phyloP scores from a whole-genome alignment of 2,329 filamentous ascomycete species.

The Cladobotryum mycophilum region DNA sequence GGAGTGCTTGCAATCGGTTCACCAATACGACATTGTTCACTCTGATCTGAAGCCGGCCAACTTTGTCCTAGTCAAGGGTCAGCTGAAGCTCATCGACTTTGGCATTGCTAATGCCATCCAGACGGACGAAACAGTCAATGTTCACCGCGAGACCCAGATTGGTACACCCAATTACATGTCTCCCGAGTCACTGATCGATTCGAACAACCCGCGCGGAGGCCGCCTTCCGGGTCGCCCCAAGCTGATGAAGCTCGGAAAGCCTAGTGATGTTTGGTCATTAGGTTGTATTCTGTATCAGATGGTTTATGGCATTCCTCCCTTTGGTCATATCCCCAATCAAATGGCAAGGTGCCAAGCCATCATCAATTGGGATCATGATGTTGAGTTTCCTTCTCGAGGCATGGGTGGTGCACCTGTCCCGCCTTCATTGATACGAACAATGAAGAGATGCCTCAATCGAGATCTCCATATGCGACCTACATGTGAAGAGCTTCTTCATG shows the following conservation, averaged over 20 bases:
- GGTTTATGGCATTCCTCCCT: slow-evolving; percentile 94
- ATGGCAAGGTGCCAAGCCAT: slow-evolving; percentile 84
- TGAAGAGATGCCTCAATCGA: slow-evolving; percentile 57
- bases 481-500: slow-evolving; percentile 54
- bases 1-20: slow-evolving; percentile 84
- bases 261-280: slow-evolving; percentile 91
- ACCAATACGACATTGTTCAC: slow-evolving; percentile 87
- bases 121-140: slow-evolving; percentile 91
- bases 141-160: slow-evolving; percentile 90
- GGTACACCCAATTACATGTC: slow-evolving; percentile 99
- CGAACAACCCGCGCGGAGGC: slow-evolving; percentile 56
- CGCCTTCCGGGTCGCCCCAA: slow-evolving; percentile 48
- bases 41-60: slow-evolving; percentile 96
- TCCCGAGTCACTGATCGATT: slow-evolving; percentile 86
- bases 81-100: slow-evolving; percentile 95
- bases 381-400: slow-evolving; percentile 65
- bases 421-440: slow-evolving; percentile 51
- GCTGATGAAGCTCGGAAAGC: slow-evolving; percentile 92
- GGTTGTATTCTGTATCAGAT: slow-evolving; percentile 98
- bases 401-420: slow-evolving; percentile 60
- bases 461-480: slow-evolving; percentile 58
- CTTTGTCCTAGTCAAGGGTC: slow-evolving; percentile 85
- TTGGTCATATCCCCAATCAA: slow-evolving; percentile 83
- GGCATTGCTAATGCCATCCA: slow-evolving; percentile 97
- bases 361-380: slow-evolving; percentile 67